Percentiles rank a stretch among this genome's conserved stretches.
These are phyloP conservation scores for Hanseniaspora vineae DNA, from an alignment of 805 yeast species.

Conservation along the genomic window DNA sequence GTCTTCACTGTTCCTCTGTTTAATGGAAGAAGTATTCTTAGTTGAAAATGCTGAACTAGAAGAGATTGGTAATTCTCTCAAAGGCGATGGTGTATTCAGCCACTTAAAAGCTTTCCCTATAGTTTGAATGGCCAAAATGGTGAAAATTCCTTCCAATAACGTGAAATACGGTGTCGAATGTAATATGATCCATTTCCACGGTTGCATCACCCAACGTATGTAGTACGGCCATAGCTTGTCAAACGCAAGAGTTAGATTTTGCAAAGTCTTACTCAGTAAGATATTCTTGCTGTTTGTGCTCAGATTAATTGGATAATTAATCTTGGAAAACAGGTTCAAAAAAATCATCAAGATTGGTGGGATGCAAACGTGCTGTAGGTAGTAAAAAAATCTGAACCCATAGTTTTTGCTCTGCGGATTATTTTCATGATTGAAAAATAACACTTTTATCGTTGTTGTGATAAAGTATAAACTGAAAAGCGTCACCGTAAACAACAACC, in stretches of 20 bases:
- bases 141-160: slow-evolving; percentile 83
- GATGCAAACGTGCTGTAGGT: slow-evolving; percentile 67
- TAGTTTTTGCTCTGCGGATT: slow-evolving; percentile 10
- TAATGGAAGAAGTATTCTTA: too few relatives aligned
- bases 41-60: background rate
- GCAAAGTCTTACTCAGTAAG: background rate
- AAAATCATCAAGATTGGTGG: slow-evolving; percentile 71
- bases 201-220: slow-evolving; percentile 30
- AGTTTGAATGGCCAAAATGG: slow-evolving; percentile 83
- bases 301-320: background rate
- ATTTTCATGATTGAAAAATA: slow-evolving; percentile 21
- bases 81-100: slow-evolving; percentile 22
- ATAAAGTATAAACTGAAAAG: slow-evolving; percentile 57
- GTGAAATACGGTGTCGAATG: slow-evolving; percentile 87
- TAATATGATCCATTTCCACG: slow-evolving; percentile 61
- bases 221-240: slow-evolving; percentile 9
- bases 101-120: slow-evolving; percentile 72
- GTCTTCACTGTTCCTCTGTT: too few relatives aligned
- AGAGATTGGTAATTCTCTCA: background rate
- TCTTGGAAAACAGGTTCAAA: slow-evolving; percentile 15
- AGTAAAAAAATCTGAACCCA: slow-evolving; percentile 39
- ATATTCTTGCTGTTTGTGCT: background rate
- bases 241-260: background rate
- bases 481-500: slow-evolving; percentile 69
- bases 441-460: slow-evolving; percentile 58